These are phyloP conservation scores for Metarhizium anisopliae DNA, from an alignment of 2,329 filamentous ascomycete genomes.

Conservation along the genomic window DNA sequence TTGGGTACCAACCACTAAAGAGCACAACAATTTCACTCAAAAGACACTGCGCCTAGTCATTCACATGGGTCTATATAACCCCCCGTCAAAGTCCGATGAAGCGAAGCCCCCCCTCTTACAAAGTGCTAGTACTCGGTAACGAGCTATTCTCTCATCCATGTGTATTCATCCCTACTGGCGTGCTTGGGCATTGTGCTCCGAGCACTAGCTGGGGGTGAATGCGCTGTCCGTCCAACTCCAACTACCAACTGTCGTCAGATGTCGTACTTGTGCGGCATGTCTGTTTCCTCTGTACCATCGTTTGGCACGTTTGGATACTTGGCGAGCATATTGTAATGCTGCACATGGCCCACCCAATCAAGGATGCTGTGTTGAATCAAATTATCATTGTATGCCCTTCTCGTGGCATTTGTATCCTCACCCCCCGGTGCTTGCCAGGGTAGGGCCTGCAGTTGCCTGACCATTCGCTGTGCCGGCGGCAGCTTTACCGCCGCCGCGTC, in stretches of 20 bases:
- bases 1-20: background rate
- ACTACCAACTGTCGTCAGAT: background rate
- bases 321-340: slow-evolving; percentile 10
- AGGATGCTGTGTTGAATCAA: slow-evolving; percentile 2
- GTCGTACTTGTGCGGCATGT: background rate
- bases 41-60: background rate
- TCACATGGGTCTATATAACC: background rate
- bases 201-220: background rate
- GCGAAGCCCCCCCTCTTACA: background rate
- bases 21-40: background rate
- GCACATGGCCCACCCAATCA: background rate
- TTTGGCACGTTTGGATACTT: slow-evolving; percentile 4
- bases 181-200: background rate
- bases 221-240: background rate
- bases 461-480: slow-evolving; percentile 9
- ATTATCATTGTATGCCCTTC: background rate
- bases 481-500: slow-evolving; percentile 19
- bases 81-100: background rate
- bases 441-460: background rate
- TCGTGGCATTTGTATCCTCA: background rate
- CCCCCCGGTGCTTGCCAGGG: slow-evolving; percentile 9
- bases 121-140: background rate
- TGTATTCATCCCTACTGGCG: background rate
- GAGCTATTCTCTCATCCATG: background rate
- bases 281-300: background rate